Evolutionary conservation across 2,329 filamentous ascomycete genomes (phyloP), one percentile per base, ranked within the genome.

Genomic region (Corynespora cassiicola): DNA sequence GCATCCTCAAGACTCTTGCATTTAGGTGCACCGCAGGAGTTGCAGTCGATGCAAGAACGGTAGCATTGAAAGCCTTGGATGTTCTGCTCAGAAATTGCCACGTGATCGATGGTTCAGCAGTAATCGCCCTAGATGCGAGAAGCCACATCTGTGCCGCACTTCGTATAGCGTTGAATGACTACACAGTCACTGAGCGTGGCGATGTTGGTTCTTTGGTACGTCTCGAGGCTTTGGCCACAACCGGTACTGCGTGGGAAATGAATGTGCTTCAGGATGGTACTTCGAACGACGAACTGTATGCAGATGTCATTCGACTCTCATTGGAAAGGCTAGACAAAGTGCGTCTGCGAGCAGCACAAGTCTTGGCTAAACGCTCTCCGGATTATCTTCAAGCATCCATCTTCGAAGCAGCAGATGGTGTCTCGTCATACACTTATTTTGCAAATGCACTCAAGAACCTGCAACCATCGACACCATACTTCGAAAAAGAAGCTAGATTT

Each of bases 291-390:
- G 17, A 52, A 6, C 40, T 71, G n/a, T 54, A 59, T 25, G 57
- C 59, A 10, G 71, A 73, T 30, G 61, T 81, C 3, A 73, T 88
- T 20, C 81, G 90, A 1, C 76, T 97, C 10, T 85, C 90, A 2
- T 81, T 88, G 1, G 94, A 99, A 68, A 96, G 95, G 63, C 77
- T 97, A 2, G 92, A 97, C 65, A 87, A 89, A 47, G 86, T 97
- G 12, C 83, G 94, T 3, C 30, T 46, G 12, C 54, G 59, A 32
- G 66, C 68, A 6, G 59, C 62, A 6, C 45, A 53, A 9, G 46
- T 58, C 6, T 38, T 60, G 12, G 43, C 50, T 21, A 34, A 46
- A 30, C 42, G 34, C 14, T 18, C 75, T 70, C 1, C 39, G n/a
- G 38, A 46, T n/a, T 36, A 46, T 14, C 26, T 48, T 7, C 22